Base-by-base conservation (phyloP, 345 rosid species). In the Pistacia vera region DNA sequence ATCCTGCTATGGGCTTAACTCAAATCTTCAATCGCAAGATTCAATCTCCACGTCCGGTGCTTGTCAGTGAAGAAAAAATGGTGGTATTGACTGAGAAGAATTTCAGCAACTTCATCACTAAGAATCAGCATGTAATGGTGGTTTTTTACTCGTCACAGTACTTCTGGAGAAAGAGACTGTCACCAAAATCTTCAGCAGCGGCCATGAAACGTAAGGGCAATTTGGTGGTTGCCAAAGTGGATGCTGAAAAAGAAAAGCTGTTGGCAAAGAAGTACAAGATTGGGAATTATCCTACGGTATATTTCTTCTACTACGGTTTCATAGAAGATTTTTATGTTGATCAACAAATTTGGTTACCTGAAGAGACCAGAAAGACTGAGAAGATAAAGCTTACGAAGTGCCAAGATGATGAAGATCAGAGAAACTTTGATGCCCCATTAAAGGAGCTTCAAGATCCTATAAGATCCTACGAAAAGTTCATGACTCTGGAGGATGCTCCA, bases 81-180 rank as follows among this genome's bases (percentile, higher is more conserved):
- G 52, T 52, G 12, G 16, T 25, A 3, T 69, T 76, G 70, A 69
- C 6, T 4, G 30, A 18, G 12, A 20, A 36, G 4, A 76, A 70
- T 20, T 70, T 70, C 49, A 70, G 20, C 16, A 2, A 70, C 33
- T 70, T 70, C 36, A 35, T 77, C 33, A 2, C 18, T 3, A 10
- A 61, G 11, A 70, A 70, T 30, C 52, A 12, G 36, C 66, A 14
- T 63, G 75, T 70, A 30, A 44, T 70, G 11, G 75, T 52, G 63
- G 57, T 69, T 2, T 38, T 68, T 46, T 48, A 54, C 41, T 12
- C 30, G 33, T 25, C 65, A 52, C 1, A 11, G 58, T 22, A 13
- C 18, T 54, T 30, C 55, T 36, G 70, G 54, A 74, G 63, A 9
- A 11, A 5, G 49, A 28, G 13, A 14, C 22, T 18, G 13, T 46